These are phyloP conservation scores for Trichoderma citrinoviride DNA, from an alignment of 2,329 filamentous ascomycete genomes.

Conservation along the genomic window DNA sequence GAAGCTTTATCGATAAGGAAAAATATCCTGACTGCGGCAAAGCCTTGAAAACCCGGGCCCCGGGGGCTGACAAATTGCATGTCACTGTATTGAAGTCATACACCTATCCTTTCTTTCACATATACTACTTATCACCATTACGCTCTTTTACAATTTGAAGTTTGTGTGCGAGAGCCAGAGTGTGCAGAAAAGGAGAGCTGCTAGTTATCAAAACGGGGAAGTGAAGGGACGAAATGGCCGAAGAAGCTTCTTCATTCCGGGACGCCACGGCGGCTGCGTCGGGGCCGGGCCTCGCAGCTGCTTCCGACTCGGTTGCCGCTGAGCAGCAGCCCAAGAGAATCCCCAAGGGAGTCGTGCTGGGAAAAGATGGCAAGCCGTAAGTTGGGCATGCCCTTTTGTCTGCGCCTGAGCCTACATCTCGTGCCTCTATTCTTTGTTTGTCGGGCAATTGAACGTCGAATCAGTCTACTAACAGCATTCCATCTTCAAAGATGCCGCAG, in stretches of 20 bases:
- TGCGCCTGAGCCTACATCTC: not conserved
- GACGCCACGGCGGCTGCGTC: conserved; percentile 26
- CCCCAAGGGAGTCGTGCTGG: conserved; percentile 71
- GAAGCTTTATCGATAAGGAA: conserved; percentile 25
- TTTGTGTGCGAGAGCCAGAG: not conserved
- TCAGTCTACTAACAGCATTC: not conserved
- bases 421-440: not conserved
- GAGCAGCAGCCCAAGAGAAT: conserved; percentile 50
- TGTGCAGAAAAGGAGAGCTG: not conserved
- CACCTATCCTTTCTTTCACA: not conserved
- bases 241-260: conserved; percentile 36
- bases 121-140: not conserved
- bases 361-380: conserved; percentile 82
- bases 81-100: not conserved
- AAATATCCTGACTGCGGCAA: not conserved
- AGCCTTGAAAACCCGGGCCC: not conserved
- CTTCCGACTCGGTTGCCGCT: conserved; percentile 24
- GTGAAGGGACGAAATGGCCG: conserved; percentile 38
- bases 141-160: not conserved
- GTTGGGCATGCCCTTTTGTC: conserved; percentile 30
- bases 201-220: not conserved
- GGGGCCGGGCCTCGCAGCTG: conserved; percentile 23
- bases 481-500: conserved; percentile 33
- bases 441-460: not conserved
- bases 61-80: conserved; percentile 20